phyloP scores from a whole-genome alignment of 1,139 yeast genomes.

The Protomyces pachydermus region DNA sequence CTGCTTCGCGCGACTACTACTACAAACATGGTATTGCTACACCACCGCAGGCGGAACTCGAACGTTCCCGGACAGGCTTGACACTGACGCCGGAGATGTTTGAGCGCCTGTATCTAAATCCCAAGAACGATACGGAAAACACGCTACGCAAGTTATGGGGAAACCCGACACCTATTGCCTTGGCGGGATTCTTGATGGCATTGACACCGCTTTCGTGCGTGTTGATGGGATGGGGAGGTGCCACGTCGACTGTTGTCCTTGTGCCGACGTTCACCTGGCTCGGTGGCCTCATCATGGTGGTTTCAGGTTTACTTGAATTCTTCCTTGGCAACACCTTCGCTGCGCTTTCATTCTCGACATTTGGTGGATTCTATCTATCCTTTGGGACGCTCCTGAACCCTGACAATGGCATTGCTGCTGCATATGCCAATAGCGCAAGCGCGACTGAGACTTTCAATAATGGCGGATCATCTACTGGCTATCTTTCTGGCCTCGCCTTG shows the following conservation, averaged over 20 bases:
- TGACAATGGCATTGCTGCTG: conserved; percentile 51
- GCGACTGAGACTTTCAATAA: conserved; percentile 1
- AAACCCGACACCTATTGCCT: conserved; percentile 61
- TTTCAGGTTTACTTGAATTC: conserved; percentile 64
- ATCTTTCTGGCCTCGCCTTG: conserved; percentile 55
- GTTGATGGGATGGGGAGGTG: conserved; percentile 33
- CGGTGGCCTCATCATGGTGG: conserved; percentile 61
- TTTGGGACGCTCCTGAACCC: conserved; percentile 56
- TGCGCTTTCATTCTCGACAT: conserved; percentile 59
- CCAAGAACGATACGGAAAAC: conserved; percentile 28
- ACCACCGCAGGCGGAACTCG: neutral
- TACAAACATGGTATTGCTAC: neutral
- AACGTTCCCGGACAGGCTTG: conserved; percentile 31
- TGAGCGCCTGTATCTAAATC: conserved; percentile 32
- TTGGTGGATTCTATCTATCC: conserved; percentile 72
- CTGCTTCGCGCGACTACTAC: neutral
- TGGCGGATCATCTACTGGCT: conserved; percentile 46
- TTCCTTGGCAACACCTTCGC: conserved; percentile 63
- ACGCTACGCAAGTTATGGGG: conserved; percentile 41
- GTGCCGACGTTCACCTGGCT: conserved; percentile 44
- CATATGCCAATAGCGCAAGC: conserved; percentile 44
- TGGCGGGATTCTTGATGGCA: conserved; percentile 48
- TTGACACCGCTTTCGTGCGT: conserved; percentile 32
- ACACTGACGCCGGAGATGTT: conserved; percentile 33
- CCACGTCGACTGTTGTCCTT: conserved; percentile 31